phyloP scores from a whole-genome alignment of 345 rosid species.

The Salix caprea region DNA sequence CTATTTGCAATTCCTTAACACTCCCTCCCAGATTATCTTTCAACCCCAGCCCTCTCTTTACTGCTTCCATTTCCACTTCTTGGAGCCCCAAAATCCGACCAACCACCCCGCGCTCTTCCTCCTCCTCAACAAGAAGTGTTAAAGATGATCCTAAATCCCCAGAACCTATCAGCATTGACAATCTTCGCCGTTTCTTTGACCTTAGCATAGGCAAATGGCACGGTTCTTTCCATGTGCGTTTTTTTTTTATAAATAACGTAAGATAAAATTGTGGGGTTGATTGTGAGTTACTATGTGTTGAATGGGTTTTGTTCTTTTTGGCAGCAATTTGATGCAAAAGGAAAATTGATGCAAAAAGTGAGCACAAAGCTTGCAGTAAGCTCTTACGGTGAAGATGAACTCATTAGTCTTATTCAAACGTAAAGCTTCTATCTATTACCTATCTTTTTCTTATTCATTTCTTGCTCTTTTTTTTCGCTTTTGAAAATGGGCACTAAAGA shows the following conservation, averaged over 20 bases:
- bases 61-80: constrained; percentile 16
- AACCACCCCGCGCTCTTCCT: not conserved
- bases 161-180: constrained; percentile 62
- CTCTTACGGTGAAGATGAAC: constrained; percentile 84
- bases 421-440: constrained; percentile 14
- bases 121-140: constrained; percentile 12
- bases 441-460: not conserved
- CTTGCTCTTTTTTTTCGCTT: not conserved
- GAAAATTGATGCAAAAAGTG: constrained; percentile 63
- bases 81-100: constrained; percentile 34
- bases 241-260: not conserved
- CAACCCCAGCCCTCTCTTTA: not conserved
- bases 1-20: not conserved
- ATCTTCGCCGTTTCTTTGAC: constrained; percentile 58
- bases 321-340: constrained; percentile 87
- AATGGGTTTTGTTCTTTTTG: not conserved
- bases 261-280: not conserved
- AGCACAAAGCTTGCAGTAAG: constrained; percentile 65
- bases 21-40: constrained; percentile 14
- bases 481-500: too few relatives aligned
- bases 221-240: constrained; percentile 67
- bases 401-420: constrained; percentile 90
- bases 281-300: not conserved
- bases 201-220: constrained; percentile 78
- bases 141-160: constrained; percentile 31